Evolutionary conservation across 2,329 filamentous ascomycete species (phyloP).

Genomic region (Aspergillus amoenus): DNA sequence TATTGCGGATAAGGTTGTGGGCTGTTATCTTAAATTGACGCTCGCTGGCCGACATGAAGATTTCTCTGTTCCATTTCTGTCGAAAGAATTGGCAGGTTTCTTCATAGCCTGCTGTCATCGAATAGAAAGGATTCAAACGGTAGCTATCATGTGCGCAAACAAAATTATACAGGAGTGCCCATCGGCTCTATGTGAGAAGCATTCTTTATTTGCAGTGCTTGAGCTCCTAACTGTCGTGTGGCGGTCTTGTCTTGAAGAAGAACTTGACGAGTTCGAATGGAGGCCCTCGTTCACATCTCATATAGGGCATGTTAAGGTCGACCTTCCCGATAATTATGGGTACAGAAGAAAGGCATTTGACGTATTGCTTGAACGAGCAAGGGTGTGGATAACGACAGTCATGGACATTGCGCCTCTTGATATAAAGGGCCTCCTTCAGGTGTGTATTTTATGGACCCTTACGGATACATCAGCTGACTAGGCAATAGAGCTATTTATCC

Average conservation of each 20-base stretch:
- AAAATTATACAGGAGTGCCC: slow-evolving; percentile 81
- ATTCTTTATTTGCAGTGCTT: slow-evolving; percentile 86
- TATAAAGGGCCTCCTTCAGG: slow-evolving; percentile 84
- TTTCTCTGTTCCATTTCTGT: slow-evolving; percentile 90
- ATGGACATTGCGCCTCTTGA: slow-evolving; percentile 86
- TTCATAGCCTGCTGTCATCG: slow-evolving; percentile 91
- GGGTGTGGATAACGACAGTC: slow-evolving; percentile 74
- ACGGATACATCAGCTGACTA: neutral
- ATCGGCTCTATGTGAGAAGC: slow-evolving; percentile 84
- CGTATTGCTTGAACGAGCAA: slow-evolving; percentile 72
- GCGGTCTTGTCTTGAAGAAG: slow-evolving; percentile 88
- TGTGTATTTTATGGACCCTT: slow-evolving; percentile 15
- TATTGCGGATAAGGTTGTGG: slow-evolving; percentile 68
- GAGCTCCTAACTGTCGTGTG: slow-evolving; percentile 94
- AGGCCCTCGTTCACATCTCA: slow-evolving; percentile 75
- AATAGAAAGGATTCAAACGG: slow-evolving; percentile 85
- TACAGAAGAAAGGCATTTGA: slow-evolving; percentile 79
- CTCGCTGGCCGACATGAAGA: slow-evolving; percentile 68
- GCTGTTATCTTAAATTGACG: slow-evolving; percentile 75
- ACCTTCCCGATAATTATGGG: slow-evolving; percentile 89
- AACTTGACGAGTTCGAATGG: slow-evolving; percentile 91
- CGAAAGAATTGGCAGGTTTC: slow-evolving; percentile 79
- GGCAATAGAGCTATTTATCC: slow-evolving; percentile 77
- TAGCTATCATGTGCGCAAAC: slow-evolving; percentile 79
- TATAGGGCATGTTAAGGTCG: slow-evolving; percentile 75